phyloP scores from a whole-genome alignment of 2,329 filamentous ascomycete species.

The Talaromyces sp. region DNA sequence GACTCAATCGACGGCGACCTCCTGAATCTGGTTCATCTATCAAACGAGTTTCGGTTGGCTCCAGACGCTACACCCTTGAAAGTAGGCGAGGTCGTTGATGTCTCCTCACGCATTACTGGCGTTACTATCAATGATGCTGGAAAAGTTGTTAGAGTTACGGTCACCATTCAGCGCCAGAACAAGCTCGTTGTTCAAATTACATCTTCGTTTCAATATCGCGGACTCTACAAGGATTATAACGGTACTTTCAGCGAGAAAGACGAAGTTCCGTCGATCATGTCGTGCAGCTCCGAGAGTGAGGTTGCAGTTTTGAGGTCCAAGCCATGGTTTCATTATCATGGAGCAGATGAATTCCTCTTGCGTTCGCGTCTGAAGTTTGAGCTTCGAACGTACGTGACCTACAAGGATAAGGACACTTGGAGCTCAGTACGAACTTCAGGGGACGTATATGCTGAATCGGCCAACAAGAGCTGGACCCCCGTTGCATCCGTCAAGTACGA shows the following conservation, averaged over 20 bases:
- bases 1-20: conserved; percentile 92
- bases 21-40: conserved; percentile 91
- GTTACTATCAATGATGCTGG: conserved; percentile 93
- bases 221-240: conserved; percentile 84
- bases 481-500: too few relatives aligned
- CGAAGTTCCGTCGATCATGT: too few relatives aligned
- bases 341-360: conserved; percentile 82
- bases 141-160: too few relatives aligned
- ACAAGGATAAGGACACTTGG: conserved; percentile 91
- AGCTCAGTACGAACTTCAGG: conserved; percentile 87
- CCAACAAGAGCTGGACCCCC: too few relatives aligned
- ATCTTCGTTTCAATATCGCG: conserved; percentile 93
- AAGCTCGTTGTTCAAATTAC: too few relatives aligned
- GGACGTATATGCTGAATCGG: conserved; percentile 80
- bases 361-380: conserved; percentile 95
- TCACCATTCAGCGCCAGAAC: too few relatives aligned
- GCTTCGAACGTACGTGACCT: conserved; percentile 81
- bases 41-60: conserved; percentile 98
- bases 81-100: too few relatives aligned
- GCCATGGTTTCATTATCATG: conserved; percentile 90
- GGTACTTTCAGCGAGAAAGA: conserved; percentile 99
- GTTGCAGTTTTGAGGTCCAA: conserved; percentile 91
- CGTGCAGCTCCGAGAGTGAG: too few relatives aligned
- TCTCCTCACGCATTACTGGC: too few relatives aligned
- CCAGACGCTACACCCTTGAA: too few relatives aligned